Conservation (phyloP, 345 rosid genomes). For the Zanthoxylum bungeanum region DNA sequence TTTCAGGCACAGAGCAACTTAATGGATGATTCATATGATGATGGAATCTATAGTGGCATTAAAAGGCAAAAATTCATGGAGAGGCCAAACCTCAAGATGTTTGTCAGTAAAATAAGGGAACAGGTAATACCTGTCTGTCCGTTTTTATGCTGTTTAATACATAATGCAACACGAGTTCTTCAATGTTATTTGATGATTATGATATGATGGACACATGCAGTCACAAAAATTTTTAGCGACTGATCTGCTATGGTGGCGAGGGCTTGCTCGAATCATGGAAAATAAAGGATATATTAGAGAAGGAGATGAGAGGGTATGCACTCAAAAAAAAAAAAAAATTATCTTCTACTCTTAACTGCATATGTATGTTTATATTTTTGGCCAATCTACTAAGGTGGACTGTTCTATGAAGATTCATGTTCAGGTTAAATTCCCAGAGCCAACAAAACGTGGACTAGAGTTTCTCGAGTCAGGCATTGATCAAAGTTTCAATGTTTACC, state of each 20-base stretch:
- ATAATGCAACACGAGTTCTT: constrained; percentile 3
- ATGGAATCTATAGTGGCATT: constrained; percentile 23
- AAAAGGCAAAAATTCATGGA: constrained; percentile 25
- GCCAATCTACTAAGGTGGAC: neutral
- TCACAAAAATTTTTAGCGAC: constrained; percentile 47
- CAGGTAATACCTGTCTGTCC: constrained; percentile 36
- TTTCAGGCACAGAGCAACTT: constrained; percentile 32
- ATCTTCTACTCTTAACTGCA: neutral
- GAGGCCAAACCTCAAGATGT: constrained; percentile 57
- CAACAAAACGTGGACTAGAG: constrained; percentile 56
- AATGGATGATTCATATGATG: constrained; percentile 38
- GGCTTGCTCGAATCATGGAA: constrained; percentile 85
- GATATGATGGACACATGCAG: constrained; percentile 35
- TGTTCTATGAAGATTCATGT: constrained; percentile 55
- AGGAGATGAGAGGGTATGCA: constrained; percentile 52
- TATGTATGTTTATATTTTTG: neutral
- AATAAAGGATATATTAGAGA: constrained; percentile 65
- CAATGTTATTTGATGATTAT: constrained; percentile 17
- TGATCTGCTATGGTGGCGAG: constrained; percentile 80
- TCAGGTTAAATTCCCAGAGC: constrained; percentile 59
- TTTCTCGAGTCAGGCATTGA: constrained; percentile 36
- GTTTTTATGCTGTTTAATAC: neutral
- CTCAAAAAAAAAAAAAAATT: neutral
- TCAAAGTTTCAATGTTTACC: constrained; percentile 45
- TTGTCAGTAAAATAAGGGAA: constrained; percentile 65